Evolutionary conservation across 1,284 basidiomycete species (phyloP).

Genomic region (Ceratobasidium sp.): DNA sequence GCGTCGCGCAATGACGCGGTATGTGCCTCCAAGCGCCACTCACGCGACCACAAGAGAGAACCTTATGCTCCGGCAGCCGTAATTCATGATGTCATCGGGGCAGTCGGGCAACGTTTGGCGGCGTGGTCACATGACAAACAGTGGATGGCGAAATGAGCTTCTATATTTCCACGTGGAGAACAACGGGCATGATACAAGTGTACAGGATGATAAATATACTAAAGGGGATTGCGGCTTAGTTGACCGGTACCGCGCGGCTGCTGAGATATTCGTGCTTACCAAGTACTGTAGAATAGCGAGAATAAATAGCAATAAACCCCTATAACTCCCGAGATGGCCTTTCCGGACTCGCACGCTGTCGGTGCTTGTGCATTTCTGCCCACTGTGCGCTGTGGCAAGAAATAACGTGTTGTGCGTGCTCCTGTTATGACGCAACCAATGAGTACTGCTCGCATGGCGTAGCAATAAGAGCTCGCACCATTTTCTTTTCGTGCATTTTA

Average conservation of each 20-base stretch:
- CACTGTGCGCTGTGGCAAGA: background rate
- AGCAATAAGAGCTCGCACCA: background rate
- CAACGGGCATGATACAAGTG: background rate
- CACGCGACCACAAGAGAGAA: background rate
- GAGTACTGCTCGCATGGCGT: background rate
- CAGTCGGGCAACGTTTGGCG: background rate
- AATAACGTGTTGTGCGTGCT: background rate
- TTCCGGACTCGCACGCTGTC: background rate
- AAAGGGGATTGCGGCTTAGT: background rate
- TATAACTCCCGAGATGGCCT: background rate
- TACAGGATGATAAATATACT: background rate
- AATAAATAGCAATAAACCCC: background rate
- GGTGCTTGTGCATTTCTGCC: conserved; percentile 31
- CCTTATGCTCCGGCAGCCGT: background rate
- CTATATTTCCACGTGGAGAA: background rate
- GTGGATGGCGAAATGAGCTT: background rate
- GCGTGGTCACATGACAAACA: conserved; percentile 11
- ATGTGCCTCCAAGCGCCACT: background rate
- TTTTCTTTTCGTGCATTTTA: conserved; percentile 12
- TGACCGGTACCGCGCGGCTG: background rate
- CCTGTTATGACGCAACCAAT: background rate
- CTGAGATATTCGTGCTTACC: background rate
- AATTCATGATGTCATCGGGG: conserved; percentile 5
- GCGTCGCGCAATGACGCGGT: background rate
- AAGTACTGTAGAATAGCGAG: conserved; percentile 5